phyloP scores from a whole-genome alignment of 176 grass and related monocot species.

The Triticum turgidum region DNA sequence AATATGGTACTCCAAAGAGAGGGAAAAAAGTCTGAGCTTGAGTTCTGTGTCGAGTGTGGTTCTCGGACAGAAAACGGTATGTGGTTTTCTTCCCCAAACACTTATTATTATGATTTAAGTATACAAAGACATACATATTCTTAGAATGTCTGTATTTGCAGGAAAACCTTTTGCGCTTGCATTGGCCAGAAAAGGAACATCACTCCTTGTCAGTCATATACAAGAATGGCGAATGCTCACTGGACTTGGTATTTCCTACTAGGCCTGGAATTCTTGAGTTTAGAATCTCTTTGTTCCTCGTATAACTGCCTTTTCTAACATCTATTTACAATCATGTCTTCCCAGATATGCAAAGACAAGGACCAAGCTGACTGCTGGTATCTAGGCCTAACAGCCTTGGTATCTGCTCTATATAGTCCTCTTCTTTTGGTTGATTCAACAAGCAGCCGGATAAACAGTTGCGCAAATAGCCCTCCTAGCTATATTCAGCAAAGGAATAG shows the following conservation, averaged over 20 bases:
- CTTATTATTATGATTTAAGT: neutral
- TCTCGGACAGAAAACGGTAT: constrained; percentile 91
- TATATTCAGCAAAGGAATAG: constrained; percentile 66
- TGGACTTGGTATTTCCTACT: constrained; percentile 76
- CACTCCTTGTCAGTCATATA: constrained; percentile 87
- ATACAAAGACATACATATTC: neutral
- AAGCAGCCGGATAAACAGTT: constrained; percentile 62
- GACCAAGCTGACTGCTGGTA: constrained; percentile 89
- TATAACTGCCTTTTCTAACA: neutral
- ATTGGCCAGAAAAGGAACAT: constrained; percentile 76
- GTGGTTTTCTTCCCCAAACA: constrained; percentile 13
- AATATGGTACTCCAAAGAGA: constrained; percentile 84
- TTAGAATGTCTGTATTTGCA: constrained; percentile 44
- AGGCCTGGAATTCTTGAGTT: constrained; percentile 21
- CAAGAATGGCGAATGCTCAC: constrained; percentile 77
- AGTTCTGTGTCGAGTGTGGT: constrained; percentile 69
- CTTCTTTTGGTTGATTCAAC: constrained; percentile 58
- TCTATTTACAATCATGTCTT: constrained; percentile 4
- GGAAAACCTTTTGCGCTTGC: constrained; percentile 80
- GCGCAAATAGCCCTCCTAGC: constrained; percentile 75
- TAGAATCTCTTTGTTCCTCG: constrained; percentile 6
- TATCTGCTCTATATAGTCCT: constrained; percentile 56
- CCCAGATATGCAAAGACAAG: constrained; percentile 88
- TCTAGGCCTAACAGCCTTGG: constrained; percentile 61
- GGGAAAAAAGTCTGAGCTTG: constrained; percentile 73